phyloP scores from a whole-genome alignment of 352 stramenopile species.

The Elongisporangium undulatum region DNA sequence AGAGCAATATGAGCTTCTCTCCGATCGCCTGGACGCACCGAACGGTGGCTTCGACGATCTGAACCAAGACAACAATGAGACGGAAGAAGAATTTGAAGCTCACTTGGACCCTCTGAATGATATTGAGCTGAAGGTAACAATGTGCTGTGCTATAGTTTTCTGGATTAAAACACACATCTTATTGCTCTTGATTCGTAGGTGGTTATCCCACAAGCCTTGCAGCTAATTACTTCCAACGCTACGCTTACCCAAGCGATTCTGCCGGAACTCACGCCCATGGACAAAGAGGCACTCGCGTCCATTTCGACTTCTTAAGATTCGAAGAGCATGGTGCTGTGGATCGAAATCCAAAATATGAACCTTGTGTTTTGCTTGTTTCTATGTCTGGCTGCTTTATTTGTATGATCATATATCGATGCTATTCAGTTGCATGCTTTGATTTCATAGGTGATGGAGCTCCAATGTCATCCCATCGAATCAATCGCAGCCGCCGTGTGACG shows the following conservation, averaged over 20 bases:
- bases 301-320: slow-evolving; percentile 27
- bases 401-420: neutral
- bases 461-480: slow-evolving; percentile 66
- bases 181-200: slow-evolving; percentile 20
- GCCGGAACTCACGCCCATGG: slow-evolving; percentile 56
- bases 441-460: slow-evolving; percentile 21
- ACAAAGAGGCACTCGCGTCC: slow-evolving; percentile 59
- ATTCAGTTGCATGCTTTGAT: slow-evolving; percentile 10
- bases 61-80: slow-evolving; percentile 39
- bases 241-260: slow-evolving; percentile 58
- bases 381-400: neutral
- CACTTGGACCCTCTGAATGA: slow-evolving; percentile 81
- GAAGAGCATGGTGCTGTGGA: neutral
- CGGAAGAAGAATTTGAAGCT: slow-evolving; percentile 75
- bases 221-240: slow-evolving; percentile 39
- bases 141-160: neutral
- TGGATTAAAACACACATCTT: slow-evolving; percentile 1
- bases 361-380: neutral
- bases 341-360: neutral
- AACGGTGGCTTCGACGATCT: slow-evolving; percentile 23
- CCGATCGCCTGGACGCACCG: slow-evolving; percentile 45
- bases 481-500: slow-evolving; percentile 49
- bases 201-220: slow-evolving; percentile 54
- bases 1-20: slow-evolving; percentile 72
- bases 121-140: slow-evolving; percentile 65